A percentile compares a stretch with the other conserved stretches of the same genome.
phyloP scores from a whole-genome alignment of 1,139 yeast genomes.

The Dujonia santamariae region DNA sequence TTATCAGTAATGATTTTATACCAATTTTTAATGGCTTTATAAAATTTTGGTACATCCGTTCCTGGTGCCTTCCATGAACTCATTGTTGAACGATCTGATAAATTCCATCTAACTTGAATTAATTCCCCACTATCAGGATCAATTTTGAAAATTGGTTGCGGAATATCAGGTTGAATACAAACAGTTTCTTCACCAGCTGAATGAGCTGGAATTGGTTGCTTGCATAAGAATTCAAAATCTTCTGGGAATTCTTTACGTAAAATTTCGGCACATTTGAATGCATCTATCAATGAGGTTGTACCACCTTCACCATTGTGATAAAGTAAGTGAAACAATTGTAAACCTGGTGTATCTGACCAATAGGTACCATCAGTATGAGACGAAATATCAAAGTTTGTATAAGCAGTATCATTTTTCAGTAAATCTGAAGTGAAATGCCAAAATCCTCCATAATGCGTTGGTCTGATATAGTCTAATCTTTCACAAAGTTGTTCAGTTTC shows the following conservation, averaged over 20 bases:
- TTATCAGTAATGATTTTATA: slow-evolving; percentile 47
- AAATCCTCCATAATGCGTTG: slow-evolving; percentile 78
- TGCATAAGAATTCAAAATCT: slow-evolving; percentile 51
- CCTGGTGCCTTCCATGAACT: slow-evolving; percentile 50
- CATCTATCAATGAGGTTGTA: slow-evolving; percentile 67
- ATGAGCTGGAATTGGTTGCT: slow-evolving; percentile 65
- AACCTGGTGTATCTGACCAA: slow-evolving; percentile 75
- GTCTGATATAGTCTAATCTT: slow-evolving; percentile 60
- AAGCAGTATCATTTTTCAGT: slow-evolving; percentile 71
- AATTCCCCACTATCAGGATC: slow-evolving; percentile 48
- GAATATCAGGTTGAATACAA: slow-evolving; percentile 60
- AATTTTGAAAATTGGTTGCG: slow-evolving; percentile 62
- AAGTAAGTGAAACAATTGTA: slow-evolving; percentile 68
- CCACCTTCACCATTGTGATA: slow-evolving; percentile 74
- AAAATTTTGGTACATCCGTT: slow-evolving; percentile 54
- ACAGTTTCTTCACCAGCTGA: slow-evolving; percentile 73
- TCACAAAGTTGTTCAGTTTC: slow-evolving; percentile 61
- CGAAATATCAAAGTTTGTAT: slow-evolving; percentile 65
- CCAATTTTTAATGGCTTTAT: slow-evolving; percentile 62
- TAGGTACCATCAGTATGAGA: slow-evolving; percentile 78
- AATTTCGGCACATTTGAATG: slow-evolving; percentile 58
- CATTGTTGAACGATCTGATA: slow-evolving; percentile 70
- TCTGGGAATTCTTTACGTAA: slow-evolving; percentile 50
- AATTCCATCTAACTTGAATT: slow-evolving; percentile 73
- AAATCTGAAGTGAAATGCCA: slow-evolving; percentile 80